phyloP scores from a whole-genome alignment of 257 asterid genomes.

The Ocimum tenuiflorum region DNA sequence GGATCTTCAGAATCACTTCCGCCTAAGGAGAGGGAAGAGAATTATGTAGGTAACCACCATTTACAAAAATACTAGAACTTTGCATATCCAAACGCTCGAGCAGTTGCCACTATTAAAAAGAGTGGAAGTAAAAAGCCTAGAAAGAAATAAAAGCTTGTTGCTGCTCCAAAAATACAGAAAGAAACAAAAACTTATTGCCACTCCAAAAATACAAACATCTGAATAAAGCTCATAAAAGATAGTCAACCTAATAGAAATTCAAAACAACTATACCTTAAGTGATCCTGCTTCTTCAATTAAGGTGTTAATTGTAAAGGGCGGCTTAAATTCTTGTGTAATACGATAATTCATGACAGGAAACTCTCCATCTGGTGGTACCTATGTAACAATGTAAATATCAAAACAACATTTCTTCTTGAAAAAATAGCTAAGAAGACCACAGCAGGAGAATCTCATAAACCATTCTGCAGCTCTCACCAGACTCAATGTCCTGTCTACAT shows the following conservation, averaged over 20 bases:
- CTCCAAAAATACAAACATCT: constrained; percentile 14
- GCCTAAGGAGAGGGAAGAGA: constrained; percentile 51
- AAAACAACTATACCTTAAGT: constrained; percentile 51
- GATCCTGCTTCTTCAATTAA: constrained; percentile 92
- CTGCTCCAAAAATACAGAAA: constrained; percentile 11
- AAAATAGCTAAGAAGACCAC: constrained; percentile 6
- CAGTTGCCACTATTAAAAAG: constrained; percentile 5
- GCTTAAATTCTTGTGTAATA: constrained; percentile 97
- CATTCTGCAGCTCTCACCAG: constrained; percentile 48
- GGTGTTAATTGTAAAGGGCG: constrained; percentile 83
- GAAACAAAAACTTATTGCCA: not conserved
- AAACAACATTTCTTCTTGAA: constrained; percentile 6
- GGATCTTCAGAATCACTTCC: constrained; percentile 88
- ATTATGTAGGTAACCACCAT: constrained; percentile 5
- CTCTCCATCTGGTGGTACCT: constrained; percentile 99
- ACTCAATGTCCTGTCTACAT: constrained; percentile 80
- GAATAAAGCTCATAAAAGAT: constrained; percentile 3
- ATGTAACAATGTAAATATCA: constrained; percentile 22
- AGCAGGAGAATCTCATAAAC: constrained; percentile 15
- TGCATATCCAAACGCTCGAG: not conserved
- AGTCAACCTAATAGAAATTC: constrained; percentile 10
- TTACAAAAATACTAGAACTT: constrained; percentile 9
- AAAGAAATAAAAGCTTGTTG: not conserved
- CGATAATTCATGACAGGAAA: constrained; percentile 99
- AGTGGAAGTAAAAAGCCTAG: constrained; percentile 8